Evolutionary conservation across 306 rosid species (phyloP).

Genomic region (Inga oerstediana): DNA sequence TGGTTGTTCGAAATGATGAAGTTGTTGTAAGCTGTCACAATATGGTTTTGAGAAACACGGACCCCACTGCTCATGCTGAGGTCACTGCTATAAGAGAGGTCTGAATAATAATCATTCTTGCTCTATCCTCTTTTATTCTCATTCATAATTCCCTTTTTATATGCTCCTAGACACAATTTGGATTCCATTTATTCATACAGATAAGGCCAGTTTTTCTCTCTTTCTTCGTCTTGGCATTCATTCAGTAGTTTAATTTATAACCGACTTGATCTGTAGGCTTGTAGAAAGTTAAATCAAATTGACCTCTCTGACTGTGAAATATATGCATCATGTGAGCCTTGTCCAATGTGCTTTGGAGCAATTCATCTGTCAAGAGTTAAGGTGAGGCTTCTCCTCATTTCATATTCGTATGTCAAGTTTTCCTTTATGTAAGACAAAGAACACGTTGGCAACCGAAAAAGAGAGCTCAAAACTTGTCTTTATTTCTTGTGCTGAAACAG

Average conservation of each 20-base stretch:
- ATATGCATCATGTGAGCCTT: slow-evolving; percentile 95
- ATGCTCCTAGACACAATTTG: background rate
- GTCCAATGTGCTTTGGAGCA: slow-evolving; percentile 98
- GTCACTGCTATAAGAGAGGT: slow-evolving; percentile 1
- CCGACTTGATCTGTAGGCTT: slow-evolving; percentile 54
- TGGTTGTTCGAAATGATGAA: background rate
- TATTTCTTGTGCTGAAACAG: slow-evolving; percentile 41
- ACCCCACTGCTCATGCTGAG: slow-evolving; percentile 1
- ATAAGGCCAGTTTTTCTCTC: background rate
- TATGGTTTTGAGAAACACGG: slow-evolving; percentile 1
- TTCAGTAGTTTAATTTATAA: background rate
- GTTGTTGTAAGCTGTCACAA: background rate
- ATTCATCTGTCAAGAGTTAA: slow-evolving; percentile 85
- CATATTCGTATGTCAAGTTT: background rate
- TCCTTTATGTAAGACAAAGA: background rate
- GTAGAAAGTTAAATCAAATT: slow-evolving; percentile 73
- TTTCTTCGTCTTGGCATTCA: background rate
- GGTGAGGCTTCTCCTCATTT: slow-evolving; percentile 42
- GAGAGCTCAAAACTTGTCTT: background rate
- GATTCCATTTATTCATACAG: background rate
- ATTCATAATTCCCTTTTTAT: background rate
- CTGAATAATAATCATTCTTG: background rate
- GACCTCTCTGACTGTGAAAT: slow-evolving; percentile 86
- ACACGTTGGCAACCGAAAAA: background rate
- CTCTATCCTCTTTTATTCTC: background rate